phyloP scores from a whole-genome alignment of 768 basidiomycete species.

The Boletus fagicola region DNA sequence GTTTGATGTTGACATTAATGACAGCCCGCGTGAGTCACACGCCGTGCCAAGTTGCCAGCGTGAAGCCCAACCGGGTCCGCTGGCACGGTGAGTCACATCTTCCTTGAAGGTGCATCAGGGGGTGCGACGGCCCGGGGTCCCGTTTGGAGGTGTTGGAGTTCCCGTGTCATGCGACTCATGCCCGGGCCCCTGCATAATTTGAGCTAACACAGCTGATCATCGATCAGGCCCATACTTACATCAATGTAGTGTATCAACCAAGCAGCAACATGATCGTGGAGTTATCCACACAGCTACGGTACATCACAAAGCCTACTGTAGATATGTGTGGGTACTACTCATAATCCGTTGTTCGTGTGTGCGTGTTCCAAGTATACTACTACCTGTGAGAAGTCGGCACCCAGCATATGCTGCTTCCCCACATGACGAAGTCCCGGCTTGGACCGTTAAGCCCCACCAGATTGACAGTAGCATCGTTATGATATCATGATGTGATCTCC shows the following conservation, averaged over 20 bases:
- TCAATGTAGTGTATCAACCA: no score
- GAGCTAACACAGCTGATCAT: no score
- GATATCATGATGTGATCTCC: constrained; percentile 6
- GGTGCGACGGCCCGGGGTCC: no score
- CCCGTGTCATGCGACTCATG: no score
- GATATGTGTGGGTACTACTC: not conserved
- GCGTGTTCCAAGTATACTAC: constrained; percentile 1
- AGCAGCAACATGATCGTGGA: no score
- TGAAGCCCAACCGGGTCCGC: not conserved
- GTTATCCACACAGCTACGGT: not conserved
- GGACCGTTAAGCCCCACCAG: not conserved
- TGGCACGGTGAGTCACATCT: no score
- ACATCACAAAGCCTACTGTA: not conserved
- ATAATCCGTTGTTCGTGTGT: not conserved
- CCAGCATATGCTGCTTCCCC: not conserved
- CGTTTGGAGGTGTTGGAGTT: no score
- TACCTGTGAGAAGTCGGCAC: not conserved
- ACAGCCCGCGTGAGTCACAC: not conserved
- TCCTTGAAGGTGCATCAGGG: no score
- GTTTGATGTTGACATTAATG: not conserved
- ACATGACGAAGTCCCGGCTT: not conserved
- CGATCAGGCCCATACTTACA: no score
- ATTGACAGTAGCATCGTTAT: not conserved
- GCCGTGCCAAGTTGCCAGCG: not conserved
- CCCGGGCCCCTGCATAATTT: no score